Percentiles rank a stretch among this genome's conserved stretches.
These are phyloP conservation scores for Wickerhamomyces hampshirensis DNA, from an alignment of 805 yeast genomes.

Conservation along the genomic window DNA sequence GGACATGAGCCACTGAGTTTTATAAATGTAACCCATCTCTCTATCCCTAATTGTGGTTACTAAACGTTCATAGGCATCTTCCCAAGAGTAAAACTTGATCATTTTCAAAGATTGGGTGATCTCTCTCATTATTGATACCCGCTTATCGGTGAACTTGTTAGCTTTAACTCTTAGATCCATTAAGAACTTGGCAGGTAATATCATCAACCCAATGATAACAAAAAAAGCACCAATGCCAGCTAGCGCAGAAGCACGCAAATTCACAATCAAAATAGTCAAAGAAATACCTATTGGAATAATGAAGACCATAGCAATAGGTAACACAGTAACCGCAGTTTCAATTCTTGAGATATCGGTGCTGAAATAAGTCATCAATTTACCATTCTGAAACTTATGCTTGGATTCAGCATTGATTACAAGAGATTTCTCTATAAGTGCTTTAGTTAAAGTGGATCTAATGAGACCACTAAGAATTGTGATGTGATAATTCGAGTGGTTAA, in stretches of 20 bases:
- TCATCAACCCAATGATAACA: slow-evolving; percentile 42
- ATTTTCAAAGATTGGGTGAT: slow-evolving; percentile 56
- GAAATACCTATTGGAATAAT: slow-evolving; percentile 59
- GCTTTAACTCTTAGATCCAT: slow-evolving; percentile 49
- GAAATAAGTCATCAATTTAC: slow-evolving; percentile 66
- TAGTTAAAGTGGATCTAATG: slow-evolving; percentile 58
- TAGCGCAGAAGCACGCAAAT: slow-evolving; percentile 65
- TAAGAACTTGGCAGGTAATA: slow-evolving; percentile 40
- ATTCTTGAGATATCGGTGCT: slow-evolving; percentile 74
- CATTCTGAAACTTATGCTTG: slow-evolving; percentile 48
- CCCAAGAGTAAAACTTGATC: slow-evolving; percentile 87
- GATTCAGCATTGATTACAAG: slow-evolving; percentile 51
- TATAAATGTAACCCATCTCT: slow-evolving; percentile 55
- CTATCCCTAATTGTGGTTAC: slow-evolving; percentile 47
- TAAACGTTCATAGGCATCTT: slow-evolving; percentile 57
- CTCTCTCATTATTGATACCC: slow-evolving; percentile 61
- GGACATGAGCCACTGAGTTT: slow-evolving; percentile 59
- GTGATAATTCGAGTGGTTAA: slow-evolving; percentile 48
- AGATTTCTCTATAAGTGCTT: slow-evolving; percentile 61
- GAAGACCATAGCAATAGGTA: slow-evolving; percentile 49
- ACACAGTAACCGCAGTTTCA: slow-evolving; percentile 61
- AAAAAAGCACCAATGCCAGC: slow-evolving; percentile 58
- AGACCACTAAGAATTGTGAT: slow-evolving; percentile 62
- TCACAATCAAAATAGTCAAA: slow-evolving; percentile 55
- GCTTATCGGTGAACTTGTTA: slow-evolving; percentile 55